Percentiles rank a stretch among this genome's conserved stretches.
These are phyloP conservation scores for Isabelozyma heimii DNA, from an alignment of 805 yeast genomes.

Conservation along the genomic window DNA sequence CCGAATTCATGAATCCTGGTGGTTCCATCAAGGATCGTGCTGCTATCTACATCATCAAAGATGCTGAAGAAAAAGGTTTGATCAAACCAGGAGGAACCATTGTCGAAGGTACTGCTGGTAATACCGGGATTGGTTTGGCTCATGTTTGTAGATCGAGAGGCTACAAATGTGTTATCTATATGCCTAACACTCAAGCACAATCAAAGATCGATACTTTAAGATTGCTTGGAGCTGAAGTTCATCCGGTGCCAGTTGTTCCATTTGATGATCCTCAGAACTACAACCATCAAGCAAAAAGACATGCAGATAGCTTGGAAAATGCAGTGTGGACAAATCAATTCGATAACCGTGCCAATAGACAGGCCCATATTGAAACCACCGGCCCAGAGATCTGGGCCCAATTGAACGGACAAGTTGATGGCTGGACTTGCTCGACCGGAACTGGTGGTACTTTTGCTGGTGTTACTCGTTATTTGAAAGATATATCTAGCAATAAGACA, in stretches of 20 bases:
- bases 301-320: slow-evolving; percentile 70
- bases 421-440: slow-evolving; percentile 87
- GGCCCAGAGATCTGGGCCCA: slow-evolving; percentile 94
- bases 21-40: slow-evolving; percentile 93
- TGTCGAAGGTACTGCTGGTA: slow-evolving; percentile 93
- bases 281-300: slow-evolving; percentile 83
- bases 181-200: slow-evolving; percentile 89
- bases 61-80: slow-evolving; percentile 69
- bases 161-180: slow-evolving; percentile 79
- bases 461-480: slow-evolving; percentile 71
- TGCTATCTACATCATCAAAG: slow-evolving; percentile 70
- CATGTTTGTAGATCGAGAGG: slow-evolving; percentile 78
- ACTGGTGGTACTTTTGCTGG: slow-evolving; percentile 95
- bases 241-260: slow-evolving; percentile 87
- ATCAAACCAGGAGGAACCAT: slow-evolving; percentile 78
- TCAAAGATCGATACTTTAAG: slow-evolving; percentile 72
- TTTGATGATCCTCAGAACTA: slow-evolving; percentile 78
- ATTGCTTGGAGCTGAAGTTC: slow-evolving; percentile 79
- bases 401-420: slow-evolving; percentile 72
- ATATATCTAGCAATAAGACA: slow-evolving; percentile 57
- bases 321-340: slow-evolving; percentile 95
- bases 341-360: slow-evolving; percentile 83
- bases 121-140: slow-evolving; percentile 93
- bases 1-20: slow-evolving; percentile 92
- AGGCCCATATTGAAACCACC: slow-evolving; percentile 84